Evolutionary conservation across 169 alveolate species (phyloP).

Genomic region (Eimeria falciformis): DNA sequence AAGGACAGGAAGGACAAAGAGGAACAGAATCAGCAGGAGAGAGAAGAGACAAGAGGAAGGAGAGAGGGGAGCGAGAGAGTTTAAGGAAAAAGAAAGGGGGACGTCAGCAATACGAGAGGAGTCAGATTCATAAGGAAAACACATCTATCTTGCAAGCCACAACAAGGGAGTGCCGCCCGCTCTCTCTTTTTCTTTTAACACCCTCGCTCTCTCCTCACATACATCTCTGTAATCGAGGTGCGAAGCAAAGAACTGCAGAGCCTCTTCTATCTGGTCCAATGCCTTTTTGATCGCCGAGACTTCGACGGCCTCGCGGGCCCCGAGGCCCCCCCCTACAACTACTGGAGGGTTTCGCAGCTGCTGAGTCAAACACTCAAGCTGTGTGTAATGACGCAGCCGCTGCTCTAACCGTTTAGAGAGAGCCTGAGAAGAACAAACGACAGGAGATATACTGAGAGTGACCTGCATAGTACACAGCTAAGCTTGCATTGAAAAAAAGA

Average conservation of each 20-base stretch:
- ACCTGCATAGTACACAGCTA: no score
- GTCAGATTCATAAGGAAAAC: no score
- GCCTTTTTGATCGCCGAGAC: background rate
- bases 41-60: background rate
- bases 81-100: background rate
- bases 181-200: no score
- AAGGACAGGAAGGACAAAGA: background rate
- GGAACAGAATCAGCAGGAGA: background rate
- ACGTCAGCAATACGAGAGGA: no score
- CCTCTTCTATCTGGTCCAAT: background rate
- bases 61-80: background rate
- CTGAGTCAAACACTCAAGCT: conserved; percentile 6
- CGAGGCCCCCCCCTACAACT: background rate
- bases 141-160: no score
- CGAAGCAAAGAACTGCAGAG: background rate
- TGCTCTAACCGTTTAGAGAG: background rate
- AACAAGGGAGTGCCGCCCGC: no score
- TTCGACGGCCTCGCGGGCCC: background rate
- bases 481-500: no score
- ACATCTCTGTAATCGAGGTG: conserved; percentile 12
- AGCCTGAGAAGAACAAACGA: background rate
- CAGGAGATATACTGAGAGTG: no score
- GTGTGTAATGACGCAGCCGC: conserved; percentile 24
- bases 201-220: no score
- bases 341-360: conserved; percentile 4